Percentiles rank a stretch among this genome's conserved stretches.
Evolutionary conservation across 345 rosid species (phyloP).

Genomic region (Eucalyptus brandiana): DNA sequence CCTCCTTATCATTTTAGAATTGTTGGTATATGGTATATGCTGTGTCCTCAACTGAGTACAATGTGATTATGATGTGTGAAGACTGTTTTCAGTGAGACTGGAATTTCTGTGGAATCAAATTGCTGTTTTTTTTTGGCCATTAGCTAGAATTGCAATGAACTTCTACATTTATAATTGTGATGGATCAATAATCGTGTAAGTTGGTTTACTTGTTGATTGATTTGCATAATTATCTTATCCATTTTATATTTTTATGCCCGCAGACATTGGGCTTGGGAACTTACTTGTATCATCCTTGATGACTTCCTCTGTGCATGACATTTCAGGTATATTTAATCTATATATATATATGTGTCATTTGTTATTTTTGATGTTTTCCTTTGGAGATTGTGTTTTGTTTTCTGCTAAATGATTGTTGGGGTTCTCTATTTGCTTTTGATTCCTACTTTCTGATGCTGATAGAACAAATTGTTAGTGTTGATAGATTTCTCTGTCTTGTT

Average conservation of each 20-base stretch:
- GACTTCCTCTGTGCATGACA: slow-evolving; percentile 43
- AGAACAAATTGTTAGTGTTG: not conserved
- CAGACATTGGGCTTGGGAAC: slow-evolving; percentile 13
- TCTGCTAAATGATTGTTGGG: not conserved
- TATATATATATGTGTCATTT: not conserved
- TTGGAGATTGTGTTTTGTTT: not conserved
- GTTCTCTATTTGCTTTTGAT: not conserved
- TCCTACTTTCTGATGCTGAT: not conserved
- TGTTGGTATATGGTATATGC: not conserved
- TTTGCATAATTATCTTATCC: not conserved
- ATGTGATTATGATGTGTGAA: not conserved
- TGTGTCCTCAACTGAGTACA: not conserved
- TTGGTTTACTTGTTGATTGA: not conserved
- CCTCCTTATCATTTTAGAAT: not conserved
- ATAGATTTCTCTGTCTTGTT: not conserved
- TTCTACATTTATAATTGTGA: not conserved
- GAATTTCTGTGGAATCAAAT: not conserved
- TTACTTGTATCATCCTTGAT: slow-evolving; percentile 7
- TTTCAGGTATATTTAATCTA: slow-evolving; percentile 29
- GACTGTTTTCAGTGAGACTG: not conserved
- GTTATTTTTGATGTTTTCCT: not conserved
- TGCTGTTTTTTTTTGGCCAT: not conserved
- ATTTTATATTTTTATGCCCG: not conserved
- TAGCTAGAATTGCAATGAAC: not conserved
- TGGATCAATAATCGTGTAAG: not conserved